Evolutionary conservation across 164 flowering plant genomes (phyloP), one percentile per base, ranked within the genome.

Genomic region (Magnolia kwangsiensis): DNA sequence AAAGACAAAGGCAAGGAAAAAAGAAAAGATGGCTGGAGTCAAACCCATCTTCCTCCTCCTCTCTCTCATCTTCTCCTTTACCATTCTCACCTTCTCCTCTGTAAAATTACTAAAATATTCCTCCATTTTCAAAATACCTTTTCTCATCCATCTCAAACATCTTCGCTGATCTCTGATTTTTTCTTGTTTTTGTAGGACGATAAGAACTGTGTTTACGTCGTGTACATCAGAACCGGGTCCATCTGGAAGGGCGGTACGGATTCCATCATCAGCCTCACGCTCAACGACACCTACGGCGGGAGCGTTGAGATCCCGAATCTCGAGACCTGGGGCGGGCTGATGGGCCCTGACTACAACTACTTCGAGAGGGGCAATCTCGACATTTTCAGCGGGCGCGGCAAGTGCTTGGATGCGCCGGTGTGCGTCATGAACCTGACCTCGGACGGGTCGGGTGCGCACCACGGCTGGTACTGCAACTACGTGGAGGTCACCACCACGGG

Each of bases 291-390:
- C 0, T 19, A 37, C 58, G 97, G 92, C 0, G 61, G 80, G 4
- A 37, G 50, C 7, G 61, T 90, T 0, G 8, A 31, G 66, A 88
- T 95, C 79, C 4, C 75, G 14, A 76, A 93, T 63, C 80, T 95
- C 21, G 92, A 86, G 80, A 16, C 84, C 0, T 93, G 97, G 99
- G 99, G 97, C 67, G 97, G 98, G 63, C 63, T 95, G 6, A 92
- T 92, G 97, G 92, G 76, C 0, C 82, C 88, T 0, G 90, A 76
- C 2, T 68, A 92, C 84, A 75, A 92, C 82, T 95, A 93, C 84
- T 93, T 80, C 86, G 99, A 95, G 87, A 84, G 98, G 78, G 92
- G 95, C 19, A 95, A 92, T 73, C 83, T 93, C 2, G 99, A 95
- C 81, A 88, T 92, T 27, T 95, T 95, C 87, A 89, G 91, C 76